phyloP scores from a whole-genome alignment of 2,329 filamentous ascomycete genomes.

The Xenosphaeropsis pyriputrescens region DNA sequence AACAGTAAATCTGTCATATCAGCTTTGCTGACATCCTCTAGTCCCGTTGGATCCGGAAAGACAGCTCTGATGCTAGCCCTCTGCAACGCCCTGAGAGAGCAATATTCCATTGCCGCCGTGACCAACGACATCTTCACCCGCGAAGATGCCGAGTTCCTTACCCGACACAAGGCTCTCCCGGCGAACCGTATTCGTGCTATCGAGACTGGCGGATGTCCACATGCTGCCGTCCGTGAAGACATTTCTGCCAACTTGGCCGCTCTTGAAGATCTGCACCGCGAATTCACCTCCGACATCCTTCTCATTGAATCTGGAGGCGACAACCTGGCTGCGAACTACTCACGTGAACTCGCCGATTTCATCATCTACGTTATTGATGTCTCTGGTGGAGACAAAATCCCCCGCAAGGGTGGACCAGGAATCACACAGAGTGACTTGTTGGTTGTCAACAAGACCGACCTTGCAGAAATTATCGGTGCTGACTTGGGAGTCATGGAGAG shows the following conservation, averaged over 20 bases:
- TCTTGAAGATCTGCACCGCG: constrained; percentile 72
- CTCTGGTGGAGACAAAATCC: constrained; percentile 90
- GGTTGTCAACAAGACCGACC: constrained; percentile 93
- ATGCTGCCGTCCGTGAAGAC: constrained; percentile 94
- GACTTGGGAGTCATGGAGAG: constrained; percentile 89
- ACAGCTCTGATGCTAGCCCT: constrained; percentile 93
- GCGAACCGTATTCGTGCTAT: constrained; percentile 81
- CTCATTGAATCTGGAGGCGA: constrained; percentile 94
- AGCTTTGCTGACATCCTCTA: constrained; percentile 19
- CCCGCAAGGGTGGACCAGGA: constrained; percentile 86
- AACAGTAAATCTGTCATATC: background rate
- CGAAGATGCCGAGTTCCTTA: constrained; percentile 96
- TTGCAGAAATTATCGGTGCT: constrained; percentile 80
- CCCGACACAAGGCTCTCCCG: constrained; percentile 69
- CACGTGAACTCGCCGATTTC: constrained; percentile 84
- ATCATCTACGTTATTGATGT: constrained; percentile 99
- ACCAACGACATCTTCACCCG: constrained; percentile 99
- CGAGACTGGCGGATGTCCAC: constrained; percentile 92
- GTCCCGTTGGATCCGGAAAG: constrained; percentile 92
- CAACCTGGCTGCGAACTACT: constrained; percentile 95
- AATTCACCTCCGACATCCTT: constrained; percentile 69
- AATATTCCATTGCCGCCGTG: constrained; percentile 81
- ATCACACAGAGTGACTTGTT: constrained; percentile 93
- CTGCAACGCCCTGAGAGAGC: constrained; percentile 66
- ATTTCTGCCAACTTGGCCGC: constrained; percentile 89